Evolutionary conservation across 305 asterid species (phyloP).

Genomic region (Rubia tinctorum): DNA sequence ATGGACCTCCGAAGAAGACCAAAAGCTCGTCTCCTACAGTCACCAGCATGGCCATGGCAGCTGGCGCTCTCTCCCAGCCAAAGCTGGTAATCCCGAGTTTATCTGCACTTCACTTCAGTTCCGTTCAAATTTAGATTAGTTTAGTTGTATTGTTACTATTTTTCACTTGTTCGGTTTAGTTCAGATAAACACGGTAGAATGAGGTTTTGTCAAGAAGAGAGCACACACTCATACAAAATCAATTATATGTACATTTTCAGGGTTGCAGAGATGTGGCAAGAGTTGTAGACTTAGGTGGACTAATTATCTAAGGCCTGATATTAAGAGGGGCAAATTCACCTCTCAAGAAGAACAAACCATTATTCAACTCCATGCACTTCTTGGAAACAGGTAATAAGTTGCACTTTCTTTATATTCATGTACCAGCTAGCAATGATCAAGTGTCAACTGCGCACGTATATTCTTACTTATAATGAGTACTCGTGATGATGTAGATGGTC

Average conservation of each 20-base stretch:
- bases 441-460: no score
- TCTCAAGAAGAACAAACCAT: constrained; percentile 33
- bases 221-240: neutral
- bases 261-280: constrained; percentile 36
- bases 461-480: no score
- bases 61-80: constrained; percentile 34
- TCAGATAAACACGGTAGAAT: no score
- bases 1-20: constrained; percentile 40
- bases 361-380: constrained; percentile 38
- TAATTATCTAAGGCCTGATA: constrained; percentile 37
- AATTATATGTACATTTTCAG: neutral
- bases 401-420: no score
- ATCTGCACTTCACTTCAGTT: no score
- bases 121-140: no score
- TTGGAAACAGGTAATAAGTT: constrained; percentile 28
- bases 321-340: constrained; percentile 34
- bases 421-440: no score
- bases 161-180: no score
- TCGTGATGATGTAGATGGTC: constrained; percentile 27
- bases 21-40: constrained; percentile 28
- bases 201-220: no score
- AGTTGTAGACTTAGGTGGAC: constrained; percentile 36
- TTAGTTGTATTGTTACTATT: no score
- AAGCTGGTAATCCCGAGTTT: constrained; percentile 23
- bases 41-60: constrained; percentile 29